These are phyloP conservation scores for Coix lacrymajobi DNA, from an alignment of 176 grass and related monocot species.

Conservation along the genomic window DNA sequence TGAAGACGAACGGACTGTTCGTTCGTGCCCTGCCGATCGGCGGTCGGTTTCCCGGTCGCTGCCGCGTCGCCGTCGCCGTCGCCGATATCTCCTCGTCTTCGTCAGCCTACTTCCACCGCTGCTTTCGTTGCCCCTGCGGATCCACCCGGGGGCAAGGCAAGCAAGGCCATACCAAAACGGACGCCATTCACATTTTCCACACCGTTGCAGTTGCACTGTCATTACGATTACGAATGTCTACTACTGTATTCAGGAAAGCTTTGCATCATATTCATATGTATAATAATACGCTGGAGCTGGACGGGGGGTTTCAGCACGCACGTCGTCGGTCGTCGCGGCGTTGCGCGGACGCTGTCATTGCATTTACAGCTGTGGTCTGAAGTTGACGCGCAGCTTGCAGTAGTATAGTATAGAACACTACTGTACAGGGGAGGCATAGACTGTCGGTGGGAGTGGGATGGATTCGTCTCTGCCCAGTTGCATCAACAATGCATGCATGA, in stretches of 20 bases:
- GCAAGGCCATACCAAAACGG: background rate
- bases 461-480: background rate
- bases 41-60: conserved; percentile 24
- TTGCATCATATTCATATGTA: too few relatives aligned
- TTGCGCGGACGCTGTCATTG: conserved; percentile 30
- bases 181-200: background rate
- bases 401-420: background rate
- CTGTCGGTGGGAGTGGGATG: conserved; percentile 37
- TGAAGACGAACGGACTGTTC: background rate
- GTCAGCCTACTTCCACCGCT: background rate
- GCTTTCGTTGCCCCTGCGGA: background rate
- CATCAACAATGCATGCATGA: background rate
- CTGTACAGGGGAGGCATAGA: background rate
- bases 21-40: background rate
- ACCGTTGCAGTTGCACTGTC: background rate
- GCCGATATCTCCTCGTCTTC: background rate
- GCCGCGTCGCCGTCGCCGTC: conserved; percentile 35
- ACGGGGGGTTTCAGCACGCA: background rate
- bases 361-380: conserved; percentile 2
- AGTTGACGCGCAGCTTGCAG: conserved; percentile 10
- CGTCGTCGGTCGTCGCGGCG: conserved; percentile 19
- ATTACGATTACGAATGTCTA: too few relatives aligned
- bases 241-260: background rate
- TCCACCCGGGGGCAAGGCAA: background rate
- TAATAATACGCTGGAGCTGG: background rate